Conservation (phyloP, 2,329 filamentous ascomycete species). For the Ustulina deusta region DNA sequence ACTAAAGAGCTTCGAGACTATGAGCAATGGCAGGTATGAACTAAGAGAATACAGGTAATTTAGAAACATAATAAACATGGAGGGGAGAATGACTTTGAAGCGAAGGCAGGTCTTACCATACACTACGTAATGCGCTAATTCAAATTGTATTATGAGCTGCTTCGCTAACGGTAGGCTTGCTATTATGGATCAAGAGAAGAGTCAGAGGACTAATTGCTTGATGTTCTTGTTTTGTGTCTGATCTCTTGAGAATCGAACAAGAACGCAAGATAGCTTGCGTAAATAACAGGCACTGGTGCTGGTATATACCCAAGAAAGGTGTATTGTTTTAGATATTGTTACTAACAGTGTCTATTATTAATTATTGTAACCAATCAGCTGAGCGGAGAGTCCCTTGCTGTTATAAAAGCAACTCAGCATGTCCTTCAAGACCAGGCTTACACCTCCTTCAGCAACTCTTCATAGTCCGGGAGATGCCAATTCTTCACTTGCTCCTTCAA, state of each 20-base stretch:
- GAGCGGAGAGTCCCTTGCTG: slow-evolving; percentile 4
- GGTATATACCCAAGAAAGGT: background rate
- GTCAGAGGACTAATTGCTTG: too few species aligned
- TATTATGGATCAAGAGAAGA: too few species aligned
- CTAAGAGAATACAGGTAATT: too few species aligned
- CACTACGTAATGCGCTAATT: too few species aligned
- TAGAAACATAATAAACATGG: too few species aligned
- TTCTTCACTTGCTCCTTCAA: slow-evolving; percentile 51
- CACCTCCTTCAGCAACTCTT: slow-evolving; percentile 39
- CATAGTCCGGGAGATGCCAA: slow-evolving; percentile 56
- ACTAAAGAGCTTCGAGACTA: too few species aligned
- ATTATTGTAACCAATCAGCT: background rate
- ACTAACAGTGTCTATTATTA: background rate
- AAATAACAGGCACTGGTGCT: background rate
- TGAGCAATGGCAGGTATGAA: too few species aligned
- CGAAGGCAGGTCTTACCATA: too few species aligned
- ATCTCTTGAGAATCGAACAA: background rate
- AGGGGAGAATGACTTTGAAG: too few species aligned
- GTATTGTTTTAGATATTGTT: background rate
- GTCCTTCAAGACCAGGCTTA: background rate
- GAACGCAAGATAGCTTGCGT: background rate
- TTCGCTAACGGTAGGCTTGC: too few species aligned
- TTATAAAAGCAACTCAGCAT: too few species aligned
- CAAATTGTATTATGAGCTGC: too few species aligned
- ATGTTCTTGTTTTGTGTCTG: background rate